Evolutionary conservation across 2,329 filamentous ascomycete genomes (phyloP).

Genomic region (Macrophomina pseudophaseolina): DNA sequence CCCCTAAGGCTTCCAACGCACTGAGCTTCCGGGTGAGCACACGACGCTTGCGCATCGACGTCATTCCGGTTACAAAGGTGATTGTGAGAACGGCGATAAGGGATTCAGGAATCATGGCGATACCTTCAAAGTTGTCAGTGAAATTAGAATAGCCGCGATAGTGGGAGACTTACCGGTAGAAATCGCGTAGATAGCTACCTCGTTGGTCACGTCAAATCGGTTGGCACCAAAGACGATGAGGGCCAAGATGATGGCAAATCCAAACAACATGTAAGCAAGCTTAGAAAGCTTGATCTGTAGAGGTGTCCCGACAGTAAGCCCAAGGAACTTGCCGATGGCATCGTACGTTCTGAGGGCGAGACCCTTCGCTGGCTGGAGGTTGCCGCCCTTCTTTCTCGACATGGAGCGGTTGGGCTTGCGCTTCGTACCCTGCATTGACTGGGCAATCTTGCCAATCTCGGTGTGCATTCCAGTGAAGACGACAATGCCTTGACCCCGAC

Average conservation of each 20-base stretch:
- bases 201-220: constrained; percentile 43
- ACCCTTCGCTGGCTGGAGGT: constrained; percentile 49
- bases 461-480: constrained; percentile 73
- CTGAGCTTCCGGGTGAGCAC: constrained; percentile 45
- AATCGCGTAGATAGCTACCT: constrained; percentile 46
- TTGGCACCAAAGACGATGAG: constrained; percentile 45
- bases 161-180: constrained; percentile 33
- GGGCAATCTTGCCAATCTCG: constrained; percentile 78
- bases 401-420: constrained; percentile 47
- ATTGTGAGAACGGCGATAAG: constrained; percentile 42
- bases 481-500: constrained; percentile 71
- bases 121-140: constrained; percentile 29
- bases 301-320: constrained; percentile 33
- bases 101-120: constrained; percentile 43
- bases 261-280: constrained; percentile 37
- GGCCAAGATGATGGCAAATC: constrained; percentile 44
- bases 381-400: constrained; percentile 50
- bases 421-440: constrained; percentile 59
- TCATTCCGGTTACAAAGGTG: constrained; percentile 45
- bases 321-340: constrained; percentile 32
- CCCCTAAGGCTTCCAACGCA: constrained; percentile 44
- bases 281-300: constrained; percentile 31
- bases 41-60: constrained; percentile 41
- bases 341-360: constrained; percentile 27
- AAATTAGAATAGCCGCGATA: constrained; percentile 10